phyloP scores from a whole-genome alignment of 768 basidiomycete genomes.

The Rhizopogon vesiculosus region DNA sequence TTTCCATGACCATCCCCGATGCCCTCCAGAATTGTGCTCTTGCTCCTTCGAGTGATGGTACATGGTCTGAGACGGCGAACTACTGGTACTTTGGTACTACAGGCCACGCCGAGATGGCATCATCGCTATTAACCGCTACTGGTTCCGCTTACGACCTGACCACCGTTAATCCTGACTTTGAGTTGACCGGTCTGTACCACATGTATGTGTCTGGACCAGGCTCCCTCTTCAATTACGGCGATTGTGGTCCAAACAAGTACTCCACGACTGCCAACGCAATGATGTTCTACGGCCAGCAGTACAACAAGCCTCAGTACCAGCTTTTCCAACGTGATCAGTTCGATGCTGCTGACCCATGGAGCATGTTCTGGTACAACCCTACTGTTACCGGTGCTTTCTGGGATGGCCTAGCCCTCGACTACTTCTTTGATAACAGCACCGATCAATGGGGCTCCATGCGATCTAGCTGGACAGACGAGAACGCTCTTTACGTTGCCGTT shows the following conservation, averaged over 20 bases:
- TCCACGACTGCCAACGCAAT: conserved; percentile 89
- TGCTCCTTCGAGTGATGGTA: conserved; percentile 66
- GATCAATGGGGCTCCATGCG: conserved; percentile 93
- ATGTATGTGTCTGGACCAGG: conserved; percentile 85
- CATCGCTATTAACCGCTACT: conserved; percentile 78
- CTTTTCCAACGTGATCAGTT: conserved; percentile 89
- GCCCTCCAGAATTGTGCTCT: conserved; percentile 73
- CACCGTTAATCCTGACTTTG: conserved; percentile 62
- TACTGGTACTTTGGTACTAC: conserved; percentile 97
- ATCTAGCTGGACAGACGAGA: conserved; percentile 85
- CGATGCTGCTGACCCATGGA: conserved; percentile 81
- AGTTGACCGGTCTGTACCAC: conserved; percentile 78
- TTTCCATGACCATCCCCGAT: conserved; percentile 66
- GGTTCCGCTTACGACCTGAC: conserved; percentile 79
- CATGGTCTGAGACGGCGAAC: conserved; percentile 92
- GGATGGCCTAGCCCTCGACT: conserved; percentile 79
- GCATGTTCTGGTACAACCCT: conserved; percentile 94
- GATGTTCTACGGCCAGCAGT: conserved; percentile 70
- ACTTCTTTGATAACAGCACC: conserved; percentile 64
- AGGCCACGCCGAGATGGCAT: conserved; percentile 83
- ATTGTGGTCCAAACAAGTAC: conserved; percentile 84
- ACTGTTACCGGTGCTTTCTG: conserved; percentile 84
- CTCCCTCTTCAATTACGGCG: conserved; percentile 69
- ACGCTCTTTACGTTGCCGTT: conserved; percentile 81
- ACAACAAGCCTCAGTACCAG: conserved; percentile 65